phyloP scores from a whole-genome alignment of 179 eudicot species.

The Corrigiola litoralis region DNA sequence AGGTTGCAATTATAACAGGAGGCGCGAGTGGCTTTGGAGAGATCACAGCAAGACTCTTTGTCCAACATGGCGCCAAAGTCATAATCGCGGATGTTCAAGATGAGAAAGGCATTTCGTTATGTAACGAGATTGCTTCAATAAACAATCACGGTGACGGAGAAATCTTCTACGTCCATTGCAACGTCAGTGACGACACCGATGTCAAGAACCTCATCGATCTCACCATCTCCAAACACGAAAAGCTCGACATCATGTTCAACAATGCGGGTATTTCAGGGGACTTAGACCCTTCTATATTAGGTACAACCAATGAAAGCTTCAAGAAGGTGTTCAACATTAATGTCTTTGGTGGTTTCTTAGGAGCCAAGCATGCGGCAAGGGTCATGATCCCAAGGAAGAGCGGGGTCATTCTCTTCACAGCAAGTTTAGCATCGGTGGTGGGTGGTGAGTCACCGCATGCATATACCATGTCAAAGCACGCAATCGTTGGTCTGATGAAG shows the following conservation, averaged over 20 bases:
- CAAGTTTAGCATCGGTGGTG: constrained; percentile 22
- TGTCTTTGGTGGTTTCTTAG: constrained; percentile 30
- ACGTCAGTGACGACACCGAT: constrained; percentile 25
- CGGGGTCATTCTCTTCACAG: constrained; percentile 39
- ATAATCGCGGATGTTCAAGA: constrained; percentile 65
- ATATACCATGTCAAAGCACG: constrained; percentile 41
- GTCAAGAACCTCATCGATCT: constrained; percentile 25
- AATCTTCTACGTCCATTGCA: constrained; percentile 33
- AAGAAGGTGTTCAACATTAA: constrained; percentile 30
- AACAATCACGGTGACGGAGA: neutral
- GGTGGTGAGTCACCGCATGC: constrained; percentile 32
- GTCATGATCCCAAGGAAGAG: constrained; percentile 35
- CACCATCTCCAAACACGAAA: constrained; percentile 27
- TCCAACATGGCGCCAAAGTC: constrained; percentile 47
- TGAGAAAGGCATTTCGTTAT: constrained; percentile 27
- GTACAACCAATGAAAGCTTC: constrained; percentile 13
- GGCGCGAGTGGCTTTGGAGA: constrained; percentile 76
- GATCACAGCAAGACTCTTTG: constrained; percentile 45
- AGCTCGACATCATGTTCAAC: constrained; percentile 46
- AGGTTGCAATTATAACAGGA: constrained; percentile 67
- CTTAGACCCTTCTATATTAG: constrained; percentile 15
- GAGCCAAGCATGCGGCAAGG: constrained; percentile 46
- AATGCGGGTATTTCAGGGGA: constrained; percentile 37
- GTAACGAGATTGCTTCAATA: constrained; percentile 22
- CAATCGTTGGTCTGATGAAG: constrained; percentile 36